Percentiles rank a stretch among this genome's conserved stretches.
Conservation (phyloP, 2,329 filamentous ascomycete genomes). For the Diaporthe ampelina region DNA sequence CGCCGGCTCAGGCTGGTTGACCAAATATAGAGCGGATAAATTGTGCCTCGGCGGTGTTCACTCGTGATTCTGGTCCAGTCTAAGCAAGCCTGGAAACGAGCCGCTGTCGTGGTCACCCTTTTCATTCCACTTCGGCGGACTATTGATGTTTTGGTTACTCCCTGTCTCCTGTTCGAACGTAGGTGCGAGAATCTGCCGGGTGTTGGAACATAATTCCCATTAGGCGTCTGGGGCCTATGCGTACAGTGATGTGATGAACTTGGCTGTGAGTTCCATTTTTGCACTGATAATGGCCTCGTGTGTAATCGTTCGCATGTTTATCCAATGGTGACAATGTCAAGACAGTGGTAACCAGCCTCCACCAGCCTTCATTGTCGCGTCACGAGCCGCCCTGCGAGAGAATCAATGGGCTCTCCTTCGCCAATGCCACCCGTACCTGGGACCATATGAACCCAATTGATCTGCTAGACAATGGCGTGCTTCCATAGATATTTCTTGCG, state of each 20-base stretch:
- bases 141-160: neutral
- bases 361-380: neutral
- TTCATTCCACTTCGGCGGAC: neutral
- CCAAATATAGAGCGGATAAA: neutral
- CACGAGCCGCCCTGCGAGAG: too few species aligned
- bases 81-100: neutral
- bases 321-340: neutral
- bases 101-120: neutral
- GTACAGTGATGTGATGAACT: too few species aligned
- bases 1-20: neutral
- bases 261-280: neutral
- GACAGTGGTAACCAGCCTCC: neutral
- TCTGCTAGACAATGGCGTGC: neutral
- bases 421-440: too few species aligned
- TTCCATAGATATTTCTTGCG: too few species aligned
- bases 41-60: neutral
- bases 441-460: accelerated
- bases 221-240: neutral
- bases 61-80: neutral
- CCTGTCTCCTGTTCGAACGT: neutral
- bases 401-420: neutral
- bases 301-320: neutral
- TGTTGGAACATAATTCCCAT: neutral
- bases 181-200: neutral
- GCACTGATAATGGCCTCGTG: neutral